Conservation (phyloP, 2,329 filamentous ascomycete genomes). For the Coniochaeta ligniaria region DNA sequence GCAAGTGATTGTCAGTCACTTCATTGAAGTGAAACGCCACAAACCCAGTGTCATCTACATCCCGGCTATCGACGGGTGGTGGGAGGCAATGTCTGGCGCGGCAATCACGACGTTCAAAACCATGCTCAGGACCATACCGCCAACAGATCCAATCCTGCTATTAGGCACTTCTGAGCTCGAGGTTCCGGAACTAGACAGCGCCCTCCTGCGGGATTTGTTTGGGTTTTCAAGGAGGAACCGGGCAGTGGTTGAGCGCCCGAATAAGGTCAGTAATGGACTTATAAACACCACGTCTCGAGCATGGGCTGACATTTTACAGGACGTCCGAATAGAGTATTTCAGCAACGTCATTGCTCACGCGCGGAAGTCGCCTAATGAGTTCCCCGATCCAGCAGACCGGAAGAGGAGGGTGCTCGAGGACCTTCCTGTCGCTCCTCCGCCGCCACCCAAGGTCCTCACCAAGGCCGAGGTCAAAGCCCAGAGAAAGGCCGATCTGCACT, state of each 20-base stretch:
- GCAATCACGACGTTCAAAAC: conserved; percentile 76
- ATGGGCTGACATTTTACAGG: conserved; percentile 30
- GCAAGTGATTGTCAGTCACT: conserved; percentile 82
- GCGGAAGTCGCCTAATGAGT: conserved; percentile 71
- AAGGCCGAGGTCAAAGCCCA: conserved; percentile 77
- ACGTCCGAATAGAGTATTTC: conserved; percentile 70
- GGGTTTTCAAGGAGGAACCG: conserved; percentile 76
- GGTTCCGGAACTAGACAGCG: conserved; percentile 50
- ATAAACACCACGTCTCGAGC: not conserved
- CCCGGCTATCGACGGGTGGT: conserved; percentile 86
- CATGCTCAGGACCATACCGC: conserved; percentile 74
- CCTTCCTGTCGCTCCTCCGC: conserved; percentile 67
- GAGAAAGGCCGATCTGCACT: conserved; percentile 74
- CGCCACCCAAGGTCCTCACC: conserved; percentile 58
- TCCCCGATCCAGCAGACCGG: conserved; percentile 78
- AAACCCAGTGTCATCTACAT: conserved; percentile 96
- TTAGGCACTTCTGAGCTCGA: conserved; percentile 76
- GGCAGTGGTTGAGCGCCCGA: conserved; percentile 62
- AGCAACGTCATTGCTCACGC: conserved; percentile 66
- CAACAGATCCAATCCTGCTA: conserved; percentile 83
- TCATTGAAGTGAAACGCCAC: conserved; percentile 86
- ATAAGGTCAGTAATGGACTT: conserved; percentile 37
- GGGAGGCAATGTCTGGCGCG: conserved; percentile 52
- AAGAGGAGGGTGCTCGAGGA: conserved; percentile 79
- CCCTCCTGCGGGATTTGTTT: conserved; percentile 72